phyloP scores from a whole-genome alignment of 164 flowering plant species.

The Umbellularia californica region DNA sequence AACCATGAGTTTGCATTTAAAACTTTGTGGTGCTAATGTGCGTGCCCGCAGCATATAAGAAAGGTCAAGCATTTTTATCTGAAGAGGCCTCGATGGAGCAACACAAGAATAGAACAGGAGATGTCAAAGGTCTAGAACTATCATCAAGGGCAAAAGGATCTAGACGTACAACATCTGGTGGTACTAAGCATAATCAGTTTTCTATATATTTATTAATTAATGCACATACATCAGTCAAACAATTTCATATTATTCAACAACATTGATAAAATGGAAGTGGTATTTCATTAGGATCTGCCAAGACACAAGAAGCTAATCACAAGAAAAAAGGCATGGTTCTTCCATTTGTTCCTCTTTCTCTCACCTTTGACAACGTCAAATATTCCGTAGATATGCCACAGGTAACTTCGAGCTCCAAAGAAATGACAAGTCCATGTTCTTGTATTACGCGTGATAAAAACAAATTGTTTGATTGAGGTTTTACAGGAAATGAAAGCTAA shows the following conservation, averaged over 20 bases:
- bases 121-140: slow-evolving; percentile 7
- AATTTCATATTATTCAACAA: too few species aligned
- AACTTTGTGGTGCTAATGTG: background rate
- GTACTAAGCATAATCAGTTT: background rate
- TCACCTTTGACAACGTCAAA: slow-evolving; percentile 35
- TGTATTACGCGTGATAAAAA: too few species aligned
- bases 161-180: background rate
- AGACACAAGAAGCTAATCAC: slow-evolving; percentile 5
- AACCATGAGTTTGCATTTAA: too few species aligned
- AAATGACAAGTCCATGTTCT: background rate
- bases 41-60: background rate
- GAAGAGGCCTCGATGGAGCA: background rate
- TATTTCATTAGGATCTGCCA: background rate
- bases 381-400: slow-evolving; percentile 54
- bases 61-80: slow-evolving; percentile 5
- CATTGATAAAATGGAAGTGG: background rate
- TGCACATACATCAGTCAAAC: too few species aligned
- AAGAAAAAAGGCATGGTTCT: slow-evolving; percentile 43
- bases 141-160: slow-evolving; percentile 16
- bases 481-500: slow-evolving; percentile 38
- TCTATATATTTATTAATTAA: too few species aligned
- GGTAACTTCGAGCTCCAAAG: slow-evolving; percentile 19
- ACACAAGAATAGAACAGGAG: slow-evolving; percentile 15
- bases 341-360: slow-evolving; percentile 19
- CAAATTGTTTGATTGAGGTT: too few species aligned